Evolutionary conservation across 2,329 filamentous ascomycete genomes (phyloP).

Genomic region (Ophiostoma australiae): DNA sequence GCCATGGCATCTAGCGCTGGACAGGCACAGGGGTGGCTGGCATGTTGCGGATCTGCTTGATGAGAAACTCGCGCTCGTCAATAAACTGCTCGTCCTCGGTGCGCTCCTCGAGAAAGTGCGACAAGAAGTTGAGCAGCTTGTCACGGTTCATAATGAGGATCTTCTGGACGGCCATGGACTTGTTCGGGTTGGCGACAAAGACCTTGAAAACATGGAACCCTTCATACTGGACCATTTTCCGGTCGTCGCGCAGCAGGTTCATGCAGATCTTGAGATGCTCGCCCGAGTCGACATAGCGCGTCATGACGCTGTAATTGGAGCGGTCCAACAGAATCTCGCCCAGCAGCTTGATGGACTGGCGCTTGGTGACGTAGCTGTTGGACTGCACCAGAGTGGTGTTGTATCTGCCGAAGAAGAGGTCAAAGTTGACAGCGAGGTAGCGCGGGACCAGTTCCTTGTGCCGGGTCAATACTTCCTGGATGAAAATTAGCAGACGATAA

Average conservation of each 20-base stretch:
- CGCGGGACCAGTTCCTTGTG: slow-evolving; percentile 88
- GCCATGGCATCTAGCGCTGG: slow-evolving; percentile 33
- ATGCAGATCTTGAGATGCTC: slow-evolving; percentile 98
- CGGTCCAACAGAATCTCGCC: slow-evolving; percentile 92
- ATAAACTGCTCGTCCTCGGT: slow-evolving; percentile 98
- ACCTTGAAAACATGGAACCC: slow-evolving; percentile 99
- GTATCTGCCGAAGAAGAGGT: slow-evolving; percentile 87
- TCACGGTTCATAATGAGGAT: slow-evolving; percentile 96
- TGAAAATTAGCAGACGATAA: slow-evolving; percentile 23
- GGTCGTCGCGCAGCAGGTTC: slow-evolving; percentile 91
- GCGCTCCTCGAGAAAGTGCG: slow-evolving; percentile 86
- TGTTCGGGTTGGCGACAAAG: slow-evolving; percentile 97
- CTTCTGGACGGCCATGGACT: slow-evolving; percentile 90
- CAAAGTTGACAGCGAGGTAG: slow-evolving; percentile 85
- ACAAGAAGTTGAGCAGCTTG: slow-evolving; percentile 80
- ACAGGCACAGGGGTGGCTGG: slow-evolving; percentile 52
- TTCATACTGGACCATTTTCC: slow-evolving; percentile 99
- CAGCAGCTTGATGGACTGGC: slow-evolving; percentile 94
- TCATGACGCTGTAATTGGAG: slow-evolving; percentile 98
- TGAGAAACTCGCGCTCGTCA: slow-evolving; percentile 93
- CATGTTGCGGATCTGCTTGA: slow-evolving; percentile 82
- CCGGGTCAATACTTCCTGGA: slow-evolving; percentile 82
- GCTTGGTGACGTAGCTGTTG: slow-evolving; percentile 94
- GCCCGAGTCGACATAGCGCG: slow-evolving; percentile 87
- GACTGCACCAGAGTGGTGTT: slow-evolving; percentile 84